Evolutionary conservation across 306 rosid genomes (phyloP).

Genomic region (Abrus precatorius): DNA sequence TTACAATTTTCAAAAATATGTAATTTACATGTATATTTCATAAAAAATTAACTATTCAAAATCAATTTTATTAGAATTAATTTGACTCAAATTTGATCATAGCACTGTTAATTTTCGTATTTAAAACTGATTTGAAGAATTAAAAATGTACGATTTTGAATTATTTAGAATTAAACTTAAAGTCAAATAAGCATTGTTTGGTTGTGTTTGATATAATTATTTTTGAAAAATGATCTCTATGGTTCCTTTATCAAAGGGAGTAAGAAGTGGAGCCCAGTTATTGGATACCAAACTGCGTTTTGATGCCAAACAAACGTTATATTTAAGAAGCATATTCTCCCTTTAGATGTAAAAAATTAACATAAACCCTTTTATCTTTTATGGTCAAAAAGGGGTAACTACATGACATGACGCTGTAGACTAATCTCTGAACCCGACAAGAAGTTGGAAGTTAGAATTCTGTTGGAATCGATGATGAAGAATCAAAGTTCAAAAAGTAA

Average conservation of each 20-base stretch:
- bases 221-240: no score
- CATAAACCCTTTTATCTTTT: neutral
- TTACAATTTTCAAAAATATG: no score
- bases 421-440: conserved; percentile 54
- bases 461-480: conserved; percentile 58
- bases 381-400: conserved; percentile 52
- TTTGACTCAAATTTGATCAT: no score
- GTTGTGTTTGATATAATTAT: no score
- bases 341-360: neutral
- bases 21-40: no score
- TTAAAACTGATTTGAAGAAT: no score
- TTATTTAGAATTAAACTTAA: no score
- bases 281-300: conserved; percentile 15
- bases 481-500: conserved; percentile 46
- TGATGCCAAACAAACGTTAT: neutral
- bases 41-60: no score
- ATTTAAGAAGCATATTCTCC: conserved; percentile 34
- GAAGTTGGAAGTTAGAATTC: conserved; percentile 67
- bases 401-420: conserved; percentile 41
- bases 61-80: no score
- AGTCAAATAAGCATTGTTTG: no score
- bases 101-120: no score
- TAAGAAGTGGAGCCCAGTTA: neutral
- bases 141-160: no score
- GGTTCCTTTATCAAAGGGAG: neutral